Percentiles rank a stretch among this genome's conserved stretches.
These are phyloP conservation scores for Brassica balearica DNA, from an alignment of 441 rosid genomes.

Conservation along the genomic window DNA sequence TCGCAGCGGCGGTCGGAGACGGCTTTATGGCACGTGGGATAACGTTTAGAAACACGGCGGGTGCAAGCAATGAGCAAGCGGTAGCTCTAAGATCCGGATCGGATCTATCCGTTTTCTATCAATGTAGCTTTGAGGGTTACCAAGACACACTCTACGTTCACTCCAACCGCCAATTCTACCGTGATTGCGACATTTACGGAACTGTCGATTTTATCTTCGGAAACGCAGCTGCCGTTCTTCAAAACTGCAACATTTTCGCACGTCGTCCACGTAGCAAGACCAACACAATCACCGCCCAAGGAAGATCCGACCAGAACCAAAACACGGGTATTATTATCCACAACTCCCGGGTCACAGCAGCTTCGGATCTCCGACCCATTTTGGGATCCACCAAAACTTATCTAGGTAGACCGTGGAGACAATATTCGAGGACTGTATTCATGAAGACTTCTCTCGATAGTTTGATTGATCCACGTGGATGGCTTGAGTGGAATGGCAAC, in stretches of 20 bases:
- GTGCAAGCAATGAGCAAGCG: slow-evolving; percentile 60
- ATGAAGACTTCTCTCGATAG: slow-evolving; percentile 58
- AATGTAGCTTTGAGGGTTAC: slow-evolving; percentile 64
- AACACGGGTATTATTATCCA: slow-evolving; percentile 71
- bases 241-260: slow-evolving; percentile 63
- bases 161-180: slow-evolving; percentile 63
- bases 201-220: slow-evolving; percentile 73
- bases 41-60: slow-evolving; percentile 70
- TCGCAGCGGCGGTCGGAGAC: slow-evolving; percentile 63
- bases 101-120: slow-evolving; percentile 67
- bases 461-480: slow-evolving; percentile 62
- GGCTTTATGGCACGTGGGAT: slow-evolving; percentile 69
- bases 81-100: slow-evolving; percentile 76
- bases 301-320: slow-evolving; percentile 68
- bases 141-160: slow-evolving; percentile 77
- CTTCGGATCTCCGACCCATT: slow-evolving; percentile 59
- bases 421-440: slow-evolving; percentile 61
- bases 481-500: slow-evolving; percentile 65
- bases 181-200: slow-evolving; percentile 69
- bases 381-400: slow-evolving; percentile 57
- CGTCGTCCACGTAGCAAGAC: slow-evolving; percentile 52
- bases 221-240: slow-evolving; percentile 66
- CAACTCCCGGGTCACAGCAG: slow-evolving; percentile 61
- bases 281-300: slow-evolving; percentile 69
- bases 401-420: slow-evolving; percentile 73